Evolutionary conservation across 2,329 filamentous ascomycete genomes (phyloP), one percentile per base, ranked within the genome.

Genomic region (Penicillium sp.): DNA sequence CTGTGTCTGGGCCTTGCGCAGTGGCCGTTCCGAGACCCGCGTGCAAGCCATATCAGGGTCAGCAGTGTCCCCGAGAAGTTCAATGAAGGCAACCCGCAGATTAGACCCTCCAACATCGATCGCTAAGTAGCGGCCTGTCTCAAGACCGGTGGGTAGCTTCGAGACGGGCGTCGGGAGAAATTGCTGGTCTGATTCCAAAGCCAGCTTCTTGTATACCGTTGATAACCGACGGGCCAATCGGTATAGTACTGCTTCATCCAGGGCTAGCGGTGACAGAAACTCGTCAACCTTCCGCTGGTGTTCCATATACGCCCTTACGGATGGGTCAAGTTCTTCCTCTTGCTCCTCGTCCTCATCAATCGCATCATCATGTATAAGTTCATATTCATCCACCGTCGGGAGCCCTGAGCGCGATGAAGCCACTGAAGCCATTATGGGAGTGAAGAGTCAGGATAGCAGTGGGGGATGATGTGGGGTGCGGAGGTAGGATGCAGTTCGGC

Each of bases 91-190:
- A 21, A 85, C 84, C 62, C 84, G 78, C 48, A 86, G 74, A 64
- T 86, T 86, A 58, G 81, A 84, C 6, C 84, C 84, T 49, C 84
- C 84, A 41, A 86, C 83, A 71, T 86, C 84, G 58, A 86, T 85
- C 51, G 83, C 83, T 55, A 86, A 68, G 66, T 85, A 86, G 29
- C 79, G 82, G 45, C 84, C 84, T 6, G 81, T 83, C 69, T 86
- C 84, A 65, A 81, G 76, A 19, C 84, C 84, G 1, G 79, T 83
- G 13, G 80, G 80, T 31, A 82, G 67, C 62, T 75, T 75, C 21
- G 80, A 82, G 21, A 82, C 79, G 0, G 80, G 80, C 0, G 80
- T 82, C 17, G 80, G 80, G 31, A 82, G 67, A 61, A 82, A 82
- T 64, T 82, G 80, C 66, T 82, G 73, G 50, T 80, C 76, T 15